Conservation (phyloP, 768 basidiomycete genomes). For the Kwoniella bestiolae region DNA sequence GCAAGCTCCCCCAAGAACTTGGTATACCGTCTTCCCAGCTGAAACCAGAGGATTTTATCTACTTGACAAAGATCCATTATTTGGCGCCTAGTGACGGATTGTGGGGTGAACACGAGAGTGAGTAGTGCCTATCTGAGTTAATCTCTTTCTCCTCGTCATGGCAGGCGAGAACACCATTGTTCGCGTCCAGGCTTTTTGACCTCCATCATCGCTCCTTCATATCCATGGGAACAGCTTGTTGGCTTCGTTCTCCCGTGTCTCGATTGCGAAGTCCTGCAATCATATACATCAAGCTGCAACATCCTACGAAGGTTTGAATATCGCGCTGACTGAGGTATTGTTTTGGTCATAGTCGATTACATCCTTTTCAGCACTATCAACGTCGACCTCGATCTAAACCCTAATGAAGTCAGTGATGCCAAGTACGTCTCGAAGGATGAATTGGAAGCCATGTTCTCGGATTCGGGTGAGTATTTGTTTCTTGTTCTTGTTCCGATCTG, state of each 20-base stretch:
- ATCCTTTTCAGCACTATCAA: conserved; percentile 92
- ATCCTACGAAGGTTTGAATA: neutral
- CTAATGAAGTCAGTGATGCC: conserved; percentile 87
- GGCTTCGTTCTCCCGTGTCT: too few species aligned
- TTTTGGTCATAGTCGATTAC: conserved; percentile 78
- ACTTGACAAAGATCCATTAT: conserved; percentile 95
- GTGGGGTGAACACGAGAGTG: conserved; percentile 99
- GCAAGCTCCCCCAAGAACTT: conserved; percentile 95
- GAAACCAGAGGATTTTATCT: conserved; percentile 83
- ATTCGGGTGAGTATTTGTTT: conserved; percentile 64
- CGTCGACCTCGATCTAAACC: conserved; percentile 78
- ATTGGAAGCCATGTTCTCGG: conserved; percentile 86
- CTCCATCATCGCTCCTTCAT: too few species aligned
- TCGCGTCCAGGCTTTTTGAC: too few species aligned
- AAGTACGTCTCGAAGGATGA: conserved; percentile 91
- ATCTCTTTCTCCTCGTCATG: too few species aligned
- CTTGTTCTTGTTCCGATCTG: too few species aligned
- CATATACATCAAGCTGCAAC: too few species aligned
- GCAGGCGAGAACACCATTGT: too few species aligned
- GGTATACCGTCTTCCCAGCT: conserved; percentile 83
- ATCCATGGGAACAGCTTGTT: too few species aligned
- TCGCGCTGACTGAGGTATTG: conserved; percentile 10
- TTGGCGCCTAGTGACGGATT: conserved; percentile 87
- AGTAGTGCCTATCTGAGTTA: too few species aligned
- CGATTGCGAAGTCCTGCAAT: too few species aligned